Percentiles rank a stretch among this genome's conserved stretches.
Evolutionary conservation across 2,329 filamentous ascomycete genomes (phyloP).

Genomic region (Fusarium guadeloupense): DNA sequence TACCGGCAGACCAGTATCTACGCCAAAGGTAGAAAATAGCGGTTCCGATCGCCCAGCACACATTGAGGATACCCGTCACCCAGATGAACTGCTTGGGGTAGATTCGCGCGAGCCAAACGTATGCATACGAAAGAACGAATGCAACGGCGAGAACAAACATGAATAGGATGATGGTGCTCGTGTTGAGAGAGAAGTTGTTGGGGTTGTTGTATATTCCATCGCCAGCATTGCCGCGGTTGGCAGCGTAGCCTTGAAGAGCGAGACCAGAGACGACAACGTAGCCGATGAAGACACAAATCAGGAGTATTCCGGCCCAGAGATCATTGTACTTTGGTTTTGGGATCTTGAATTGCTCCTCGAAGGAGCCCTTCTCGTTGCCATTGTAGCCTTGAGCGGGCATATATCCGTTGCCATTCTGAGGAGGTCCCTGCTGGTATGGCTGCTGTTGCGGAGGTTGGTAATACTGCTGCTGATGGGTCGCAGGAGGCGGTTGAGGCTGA

Average conservation of each 20-base stretch:
- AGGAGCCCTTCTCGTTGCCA: conserved; percentile 62
- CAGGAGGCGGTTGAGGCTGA: conserved; percentile 39
- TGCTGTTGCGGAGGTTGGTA: conserved; percentile 42
- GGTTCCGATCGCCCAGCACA: conserved; percentile 83
- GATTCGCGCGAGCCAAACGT: conserved; percentile 77
- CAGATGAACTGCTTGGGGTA: conserved; percentile 94
- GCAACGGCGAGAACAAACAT: conserved; percentile 79
- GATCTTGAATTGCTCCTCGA: conserved; percentile 84
- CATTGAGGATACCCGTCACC: conserved; percentile 89
- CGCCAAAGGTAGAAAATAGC: conserved; percentile 85
- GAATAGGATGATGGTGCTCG: conserved; percentile 88
- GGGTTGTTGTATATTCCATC: conserved; percentile 76
- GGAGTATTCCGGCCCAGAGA: conserved; percentile 84
- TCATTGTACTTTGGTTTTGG: conserved; percentile 90
- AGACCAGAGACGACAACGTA: conserved; percentile 81
- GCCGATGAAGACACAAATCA: conserved; percentile 75
- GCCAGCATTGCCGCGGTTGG: conserved; percentile 69
- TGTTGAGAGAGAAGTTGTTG: conserved; percentile 75
- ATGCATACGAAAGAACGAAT: conserved; percentile 77
- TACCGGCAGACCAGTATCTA: conserved; percentile 82
- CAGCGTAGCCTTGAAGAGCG: conserved; percentile 77
- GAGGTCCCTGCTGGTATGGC: conserved; percentile 43
- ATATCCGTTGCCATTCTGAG: conserved; percentile 45
- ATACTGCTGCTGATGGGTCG: conserved; percentile 30
- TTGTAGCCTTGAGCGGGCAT: conserved; percentile 50